phyloP scores from a whole-genome alignment of 129 eudicot genomes.

The Flaveria bidentis region DNA sequence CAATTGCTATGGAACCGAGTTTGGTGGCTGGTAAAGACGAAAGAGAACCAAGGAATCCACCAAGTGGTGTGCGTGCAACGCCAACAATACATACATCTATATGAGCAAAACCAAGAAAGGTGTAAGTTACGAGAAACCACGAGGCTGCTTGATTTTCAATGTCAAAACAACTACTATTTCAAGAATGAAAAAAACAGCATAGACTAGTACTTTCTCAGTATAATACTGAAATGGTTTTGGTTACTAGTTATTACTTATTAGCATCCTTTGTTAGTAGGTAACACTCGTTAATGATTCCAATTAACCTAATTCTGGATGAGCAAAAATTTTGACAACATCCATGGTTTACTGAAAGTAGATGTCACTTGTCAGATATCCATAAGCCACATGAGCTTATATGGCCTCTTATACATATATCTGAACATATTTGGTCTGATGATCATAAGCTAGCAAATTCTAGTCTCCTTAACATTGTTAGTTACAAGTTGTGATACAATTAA shows the following conservation, averaged over 20 bases:
- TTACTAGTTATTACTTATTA: not conserved
- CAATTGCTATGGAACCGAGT: constrained; percentile 87
- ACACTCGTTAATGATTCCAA: not conserved
- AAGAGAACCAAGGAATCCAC: constrained; percentile 87
- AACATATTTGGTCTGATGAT: not conserved
- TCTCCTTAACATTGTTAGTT: not conserved
- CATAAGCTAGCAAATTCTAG: constrained; percentile 5
- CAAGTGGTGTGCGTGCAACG: constrained; percentile 98
- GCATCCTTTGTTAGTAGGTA: not conserved
- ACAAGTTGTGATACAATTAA: not conserved
- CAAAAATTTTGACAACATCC: not conserved
- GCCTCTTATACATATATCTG: not conserved
- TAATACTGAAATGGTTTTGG: not conserved
- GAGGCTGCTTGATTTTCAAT: constrained; percentile 12
- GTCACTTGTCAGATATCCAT: too few species aligned
- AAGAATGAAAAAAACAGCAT: not conserved
- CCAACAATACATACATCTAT: constrained; percentile 97
- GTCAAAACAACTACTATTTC: constrained; percentile 6
- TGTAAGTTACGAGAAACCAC: constrained; percentile 9
- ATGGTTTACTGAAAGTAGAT: constrained; percentile 9
- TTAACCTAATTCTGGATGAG: not conserved
- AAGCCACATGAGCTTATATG: not conserved
- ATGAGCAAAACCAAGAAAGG: constrained; percentile 22
- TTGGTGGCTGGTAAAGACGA: constrained; percentile 89
- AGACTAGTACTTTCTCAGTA: not conserved